Conservation (phyloP, 257 asterid species). For the Vinca minor region DNA sequence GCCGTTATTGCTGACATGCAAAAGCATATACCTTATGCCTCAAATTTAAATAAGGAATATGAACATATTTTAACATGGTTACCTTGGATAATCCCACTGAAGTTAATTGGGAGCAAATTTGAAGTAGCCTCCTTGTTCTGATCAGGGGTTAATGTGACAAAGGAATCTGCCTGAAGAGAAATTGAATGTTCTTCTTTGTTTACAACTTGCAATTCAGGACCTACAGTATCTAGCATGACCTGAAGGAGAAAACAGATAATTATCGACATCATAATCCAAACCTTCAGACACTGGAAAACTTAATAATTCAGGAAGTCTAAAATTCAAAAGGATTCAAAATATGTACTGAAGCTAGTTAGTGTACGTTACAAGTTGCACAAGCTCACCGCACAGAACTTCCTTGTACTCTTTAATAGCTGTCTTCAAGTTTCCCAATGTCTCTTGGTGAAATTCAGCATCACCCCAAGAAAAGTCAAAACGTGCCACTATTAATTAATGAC, state of each 20-base stretch:
- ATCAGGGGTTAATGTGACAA: slow-evolving; percentile 50
- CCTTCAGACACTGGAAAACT: not conserved
- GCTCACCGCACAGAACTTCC: slow-evolving; percentile 71
- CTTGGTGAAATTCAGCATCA: slow-evolving; percentile 64
- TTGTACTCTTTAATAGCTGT: slow-evolving; percentile 53
- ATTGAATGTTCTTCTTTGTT: slow-evolving; percentile 49
- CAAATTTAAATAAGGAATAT: not conserved
- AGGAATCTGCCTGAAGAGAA: slow-evolving; percentile 41
- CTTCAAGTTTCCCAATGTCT: slow-evolving; percentile 63
- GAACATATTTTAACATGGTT: slow-evolving; percentile 3
- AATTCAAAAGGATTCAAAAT: not conserved
- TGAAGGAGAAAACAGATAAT: slow-evolving; percentile 13
- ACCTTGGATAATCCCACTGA: slow-evolving; percentile 55
- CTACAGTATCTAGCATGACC: slow-evolving; percentile 77
- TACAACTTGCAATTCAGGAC: slow-evolving; percentile 69
- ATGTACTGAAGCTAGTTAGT: not conserved
- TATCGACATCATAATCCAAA: not conserved
- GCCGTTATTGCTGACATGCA: not conserved
- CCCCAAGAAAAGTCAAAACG: slow-evolving; percentile 92
- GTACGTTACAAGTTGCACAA: slow-evolving; percentile 7
- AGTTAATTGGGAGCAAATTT: slow-evolving; percentile 55
- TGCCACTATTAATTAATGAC: slow-evolving; percentile 41
- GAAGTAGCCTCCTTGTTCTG: slow-evolving; percentile 57
- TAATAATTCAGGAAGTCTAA: not conserved
- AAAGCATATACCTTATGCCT: not conserved